A percentile compares a stretch with the other conserved stretches of the same genome.
These are phyloP conservation scores for Scleromitrula shiraiana DNA, from an alignment of 2,329 filamentous ascomycete genomes.

Conservation along the genomic window DNA sequence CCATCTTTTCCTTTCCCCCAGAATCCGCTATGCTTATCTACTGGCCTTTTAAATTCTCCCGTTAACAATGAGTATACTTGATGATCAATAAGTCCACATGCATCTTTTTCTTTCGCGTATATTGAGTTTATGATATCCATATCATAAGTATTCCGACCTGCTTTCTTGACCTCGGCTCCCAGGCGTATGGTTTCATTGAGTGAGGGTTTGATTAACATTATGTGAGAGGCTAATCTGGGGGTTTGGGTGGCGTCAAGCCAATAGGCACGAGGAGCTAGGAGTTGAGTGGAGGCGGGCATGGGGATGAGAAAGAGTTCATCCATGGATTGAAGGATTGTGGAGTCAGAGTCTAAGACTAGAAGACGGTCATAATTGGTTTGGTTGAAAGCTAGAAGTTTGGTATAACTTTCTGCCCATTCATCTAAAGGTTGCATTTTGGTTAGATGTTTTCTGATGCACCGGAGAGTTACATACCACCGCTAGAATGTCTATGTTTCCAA, in stretches of 20 bases:
- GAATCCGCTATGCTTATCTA: conserved; percentile 40
- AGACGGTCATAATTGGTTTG: conserved; percentile 46
- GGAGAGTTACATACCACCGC: conserved; percentile 31
- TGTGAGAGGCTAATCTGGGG: conserved; percentile 42
- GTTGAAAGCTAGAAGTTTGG: conserved; percentile 62
- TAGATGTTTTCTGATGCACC: background rate
- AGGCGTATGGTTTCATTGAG: conserved; percentile 39
- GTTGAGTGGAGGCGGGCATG: conserved; percentile 36
- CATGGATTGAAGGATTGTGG: conserved; percentile 35
- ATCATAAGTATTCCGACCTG: conserved; percentile 36
- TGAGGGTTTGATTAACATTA: conserved; percentile 50
- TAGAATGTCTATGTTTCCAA: conserved; percentile 30
- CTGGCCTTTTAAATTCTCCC: conserved; percentile 44
- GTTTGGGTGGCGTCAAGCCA: conserved; percentile 40
- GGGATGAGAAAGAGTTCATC: conserved; percentile 56
- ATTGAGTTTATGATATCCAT: conserved; percentile 46
- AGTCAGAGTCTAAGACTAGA: conserved; percentile 20
- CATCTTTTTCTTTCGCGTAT: conserved; percentile 30
- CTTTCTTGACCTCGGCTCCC: conserved; percentile 21
- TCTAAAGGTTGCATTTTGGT: conserved; percentile 1
- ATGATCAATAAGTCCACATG: conserved; percentile 44
- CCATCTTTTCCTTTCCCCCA: conserved; percentile 33
- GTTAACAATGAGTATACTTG: conserved; percentile 46
- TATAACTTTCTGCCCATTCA: conserved; percentile 40
- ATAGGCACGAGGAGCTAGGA: conserved; percentile 49